phyloP scores from a whole-genome alignment of 1,284 basidiomycete species.

The Apiotrichum mycotoxinovorans region DNA sequence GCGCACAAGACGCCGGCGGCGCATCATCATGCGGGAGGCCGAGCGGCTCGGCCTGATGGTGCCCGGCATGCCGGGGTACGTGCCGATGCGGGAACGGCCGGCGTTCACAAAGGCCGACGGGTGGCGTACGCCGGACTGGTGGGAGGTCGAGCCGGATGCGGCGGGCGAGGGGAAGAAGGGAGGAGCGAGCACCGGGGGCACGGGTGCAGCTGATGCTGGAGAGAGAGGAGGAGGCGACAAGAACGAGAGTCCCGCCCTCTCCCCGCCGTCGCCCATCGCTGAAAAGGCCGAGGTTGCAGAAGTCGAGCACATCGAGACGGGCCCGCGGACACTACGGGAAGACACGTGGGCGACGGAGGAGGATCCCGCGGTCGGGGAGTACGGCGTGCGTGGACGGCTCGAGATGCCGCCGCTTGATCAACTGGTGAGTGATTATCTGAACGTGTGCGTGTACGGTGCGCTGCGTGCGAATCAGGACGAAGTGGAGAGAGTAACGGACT shows the following conservation, averaged over 20 bases:
- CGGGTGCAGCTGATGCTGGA: no score
- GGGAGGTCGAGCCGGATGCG: slow-evolving; percentile 30
- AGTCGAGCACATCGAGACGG: neutral
- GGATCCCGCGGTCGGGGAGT: neutral
- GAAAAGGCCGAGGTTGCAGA: neutral
- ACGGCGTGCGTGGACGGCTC: slow-evolving; percentile 6
- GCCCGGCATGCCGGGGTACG: slow-evolving; percentile 44
- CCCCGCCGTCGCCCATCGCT: no score
- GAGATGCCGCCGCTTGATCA: slow-evolving; percentile 2
- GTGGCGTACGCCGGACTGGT: slow-evolving; percentile 38
- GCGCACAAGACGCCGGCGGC: slow-evolving; percentile 35
- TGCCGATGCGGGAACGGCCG: slow-evolving; percentile 38
- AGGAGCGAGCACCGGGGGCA: neutral
- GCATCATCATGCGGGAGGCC: slow-evolving; percentile 38
- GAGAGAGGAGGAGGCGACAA: neutral
- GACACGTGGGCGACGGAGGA: neutral
- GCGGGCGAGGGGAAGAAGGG: neutral
- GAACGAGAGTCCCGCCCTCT: no score
- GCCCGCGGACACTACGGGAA: neutral
- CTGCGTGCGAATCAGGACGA: no score
- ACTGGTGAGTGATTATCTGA: slow-evolving; percentile 5
- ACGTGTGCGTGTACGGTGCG: neutral
- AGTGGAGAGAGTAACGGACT: no score
- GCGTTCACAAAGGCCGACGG: slow-evolving; percentile 26
- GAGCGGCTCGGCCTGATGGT: slow-evolving; percentile 41